Base-by-base conservation (phyloP, 2,329 filamentous ascomycete species). In the Mollisia scopiformis region DNA sequence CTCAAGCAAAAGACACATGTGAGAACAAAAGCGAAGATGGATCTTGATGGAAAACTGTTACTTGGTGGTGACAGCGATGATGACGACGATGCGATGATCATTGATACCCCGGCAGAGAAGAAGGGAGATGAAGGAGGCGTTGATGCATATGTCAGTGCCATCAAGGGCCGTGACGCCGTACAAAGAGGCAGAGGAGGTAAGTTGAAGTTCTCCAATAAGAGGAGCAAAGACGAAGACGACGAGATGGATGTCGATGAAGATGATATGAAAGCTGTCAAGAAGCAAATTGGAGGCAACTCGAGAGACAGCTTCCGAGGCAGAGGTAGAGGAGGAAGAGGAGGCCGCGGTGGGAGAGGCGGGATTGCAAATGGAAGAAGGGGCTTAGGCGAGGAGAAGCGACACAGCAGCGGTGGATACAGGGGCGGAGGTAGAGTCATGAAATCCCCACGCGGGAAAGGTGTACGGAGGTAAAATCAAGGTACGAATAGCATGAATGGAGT, bases 31-130 rank as follows among this genome's bases (percentile, higher is more conserved):
- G 88, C 88, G 56, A 90, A 86, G 80, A 82, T 82, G 14, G 88
- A 95, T 71, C 75, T 88, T 52, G 91, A 96, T 73, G 92, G 92
- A 63, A 95, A 93, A 77, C 84, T 96, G 43, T 84, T 96, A 66
- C 82, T 96, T 56, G 89, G 88, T 68, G 79, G 78, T 21, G 80
- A 82, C 68, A 82, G 84, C 52, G 76, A 76, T 50, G 79, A 82
- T 46, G 80, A 79, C 13, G 80, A 80, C 50, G 80, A 79, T 59
- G 84, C 84, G 68, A 89, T 89, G 84, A 84, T 85, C 31, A 76
- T 91, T 69, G 89, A 93, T 68, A 77, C 84, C 21, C 78, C 78
- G 23, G 75, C 72, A 7, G 70, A 69, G 11, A 78, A 73, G 13
- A 59, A 77, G 23, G 76, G 75, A 28, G 77, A 76, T 55, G 78